Conservation (phyloP, 176 grass and related monocot species). For the Neostapfia colusana region DNA sequence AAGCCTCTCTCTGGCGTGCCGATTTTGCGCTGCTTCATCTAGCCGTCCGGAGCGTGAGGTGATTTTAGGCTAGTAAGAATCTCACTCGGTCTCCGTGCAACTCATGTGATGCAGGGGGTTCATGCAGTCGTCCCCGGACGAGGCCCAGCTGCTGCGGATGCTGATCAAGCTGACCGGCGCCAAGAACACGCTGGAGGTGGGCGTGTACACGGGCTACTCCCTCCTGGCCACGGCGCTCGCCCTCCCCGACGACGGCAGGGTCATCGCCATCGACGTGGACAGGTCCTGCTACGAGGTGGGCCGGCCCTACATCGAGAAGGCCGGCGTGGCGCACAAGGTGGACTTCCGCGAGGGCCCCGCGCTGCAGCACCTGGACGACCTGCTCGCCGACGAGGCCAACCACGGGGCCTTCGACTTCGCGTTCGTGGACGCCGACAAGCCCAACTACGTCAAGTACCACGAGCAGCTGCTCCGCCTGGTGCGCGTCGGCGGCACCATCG, state of each 20-base stretch:
- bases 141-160: slow-evolving; percentile 63
- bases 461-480: slow-evolving; percentile 47
- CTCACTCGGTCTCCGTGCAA: too few relatives aligned
- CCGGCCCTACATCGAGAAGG: slow-evolving; percentile 44
- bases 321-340: slow-evolving; percentile 55
- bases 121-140: slow-evolving; percentile 57
- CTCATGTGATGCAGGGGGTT: not conserved
- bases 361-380: slow-evolving; percentile 37
- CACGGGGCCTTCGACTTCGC: slow-evolving; percentile 58
- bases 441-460: slow-evolving; percentile 59
- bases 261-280: slow-evolving; percentile 53
- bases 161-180: slow-evolving; percentile 71
- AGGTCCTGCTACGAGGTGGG: slow-evolving; percentile 50
- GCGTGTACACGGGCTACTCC: slow-evolving; percentile 83
- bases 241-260: slow-evolving; percentile 61
- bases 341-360: slow-evolving; percentile 57
- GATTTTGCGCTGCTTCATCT: too few relatives aligned
- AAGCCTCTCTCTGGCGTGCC: too few relatives aligned
- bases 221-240: slow-evolving; percentile 73
- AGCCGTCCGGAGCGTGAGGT: too few relatives aligned
- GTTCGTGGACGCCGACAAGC: slow-evolving; percentile 72
- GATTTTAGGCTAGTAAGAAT: too few relatives aligned
- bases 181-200: slow-evolving; percentile 61
- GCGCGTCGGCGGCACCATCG: slow-evolving; percentile 51
- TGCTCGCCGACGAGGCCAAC: slow-evolving; percentile 50